Evolutionary conservation across 164 flowering plant genomes (phyloP).

Genomic region (Aristolochia californica): DNA sequence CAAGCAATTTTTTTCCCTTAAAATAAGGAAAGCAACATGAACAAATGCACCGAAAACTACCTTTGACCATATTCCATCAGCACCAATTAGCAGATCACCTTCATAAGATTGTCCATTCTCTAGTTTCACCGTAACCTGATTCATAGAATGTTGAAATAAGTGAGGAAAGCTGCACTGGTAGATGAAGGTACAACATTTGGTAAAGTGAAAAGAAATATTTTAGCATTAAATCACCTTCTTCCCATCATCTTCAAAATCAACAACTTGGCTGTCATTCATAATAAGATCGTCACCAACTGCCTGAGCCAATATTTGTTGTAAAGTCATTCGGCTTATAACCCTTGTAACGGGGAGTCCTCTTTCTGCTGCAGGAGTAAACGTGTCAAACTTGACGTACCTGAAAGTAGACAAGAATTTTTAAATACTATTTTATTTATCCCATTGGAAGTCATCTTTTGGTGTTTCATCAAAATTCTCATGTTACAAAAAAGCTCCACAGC

Average conservation of each 20-base stretch:
- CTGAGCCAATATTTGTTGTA: constrained; percentile 70
- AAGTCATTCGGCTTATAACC: constrained; percentile 81
- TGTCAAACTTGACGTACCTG: constrained; percentile 96
- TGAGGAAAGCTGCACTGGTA: background rate
- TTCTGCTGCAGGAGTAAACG: constrained; percentile 93
- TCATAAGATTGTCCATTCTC: constrained; percentile 69
- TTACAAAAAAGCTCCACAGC: too few relatives aligned
- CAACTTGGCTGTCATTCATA: constrained; percentile 69
- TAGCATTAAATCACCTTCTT: constrained; percentile 41
- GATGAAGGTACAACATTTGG: background rate
- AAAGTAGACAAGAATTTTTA: constrained; percentile 5
- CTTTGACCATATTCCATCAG: constrained; percentile 99
- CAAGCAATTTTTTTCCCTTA: too few relatives aligned
- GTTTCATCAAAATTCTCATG: too few relatives aligned
- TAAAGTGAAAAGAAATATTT: too few relatives aligned
- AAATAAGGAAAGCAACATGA: too few relatives aligned
- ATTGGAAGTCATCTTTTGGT: too few relatives aligned
- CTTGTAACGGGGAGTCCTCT: constrained; percentile 93
- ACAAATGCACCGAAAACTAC: constrained; percentile 17
- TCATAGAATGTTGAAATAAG: background rate
- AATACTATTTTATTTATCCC: too few relatives aligned
- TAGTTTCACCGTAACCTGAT: constrained; percentile 68
- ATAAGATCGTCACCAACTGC: constrained; percentile 82
- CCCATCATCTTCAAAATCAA: constrained; percentile 68
- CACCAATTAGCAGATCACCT: constrained; percentile 92